Evolutionary conservation across 2,329 filamentous ascomycete genomes (phyloP), one percentile per base, ranked within the genome.

Genomic region (Fusarium beomiforme): DNA sequence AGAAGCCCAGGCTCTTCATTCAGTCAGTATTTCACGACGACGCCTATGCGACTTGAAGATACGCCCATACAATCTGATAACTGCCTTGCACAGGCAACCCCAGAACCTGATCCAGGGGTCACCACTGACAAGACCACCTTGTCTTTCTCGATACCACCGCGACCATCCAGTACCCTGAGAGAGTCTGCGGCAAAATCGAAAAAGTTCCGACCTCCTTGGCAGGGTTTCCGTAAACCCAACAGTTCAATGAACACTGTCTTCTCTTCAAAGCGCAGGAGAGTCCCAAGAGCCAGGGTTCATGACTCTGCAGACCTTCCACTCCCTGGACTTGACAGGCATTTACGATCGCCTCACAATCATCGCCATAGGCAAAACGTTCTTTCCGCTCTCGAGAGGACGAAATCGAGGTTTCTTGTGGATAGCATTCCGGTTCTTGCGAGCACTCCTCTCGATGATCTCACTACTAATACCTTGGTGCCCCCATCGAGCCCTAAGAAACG

Each of bases 391-490:
- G 73, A 77, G 53, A 76, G 64, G 21, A 71, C 74, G 9, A 77
- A 78, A 7, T 64, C 65, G 7, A 79, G 76, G 31, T 80, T 80
- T 43, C 57, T 80, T 8, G 59, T 63, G 4, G 70, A 78, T 12
- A 39, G 39, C 7, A n/a, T 41, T 26, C 44, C 55, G 12, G 36
- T 41, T 29, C 33, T 62, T 17, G 62, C 69, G 14, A 63, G 50
- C 8, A 69, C 51, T 17, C 59, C 65, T n/a, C 19, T 54, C 12
- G 55, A 53, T 31, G 14, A 31, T 23, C 23, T 36, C 8, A 17
- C 24, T 24, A 19, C n/a, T 19, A n/a, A 23, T n/a, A 10, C 21
- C 14, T 24, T 43, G 19, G 39, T 31, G 10, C 58, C 47, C n/a
- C 60, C 44, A 39, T 12, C 46, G 39, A 64, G 53, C 36, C 58